phyloP scores from a whole-genome alignment of 768 basidiomycete genomes.

The Trichaptum fuscoviolaceum region DNA sequence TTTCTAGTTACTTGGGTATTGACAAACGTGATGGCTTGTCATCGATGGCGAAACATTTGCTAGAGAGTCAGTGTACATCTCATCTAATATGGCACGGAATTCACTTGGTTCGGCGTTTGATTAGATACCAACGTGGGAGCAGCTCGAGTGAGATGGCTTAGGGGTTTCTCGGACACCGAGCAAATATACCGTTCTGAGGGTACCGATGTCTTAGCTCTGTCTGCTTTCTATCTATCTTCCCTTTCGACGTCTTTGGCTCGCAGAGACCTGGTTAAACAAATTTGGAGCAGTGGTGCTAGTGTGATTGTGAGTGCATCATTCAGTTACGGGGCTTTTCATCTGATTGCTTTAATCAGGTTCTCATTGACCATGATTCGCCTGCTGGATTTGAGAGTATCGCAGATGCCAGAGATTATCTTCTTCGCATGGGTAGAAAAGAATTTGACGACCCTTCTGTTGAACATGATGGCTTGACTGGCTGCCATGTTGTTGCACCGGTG shows the following conservation, averaged over 20 bases:
- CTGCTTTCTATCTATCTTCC: constrained; percentile 82
- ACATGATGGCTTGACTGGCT: constrained; percentile 42
- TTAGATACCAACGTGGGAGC: constrained; percentile 45
- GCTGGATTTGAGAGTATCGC: constrained; percentile 73
- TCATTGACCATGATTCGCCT: constrained; percentile 80
- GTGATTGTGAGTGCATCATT: constrained; percentile 50
- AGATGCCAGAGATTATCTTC: constrained; percentile 71
- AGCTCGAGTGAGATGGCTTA: constrained; percentile 49
- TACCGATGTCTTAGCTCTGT: constrained; percentile 60
- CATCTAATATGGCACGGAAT: constrained; percentile 11
- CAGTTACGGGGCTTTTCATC: constrained; percentile 7
- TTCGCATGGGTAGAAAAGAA: constrained; percentile 59
- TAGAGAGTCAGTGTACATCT: constrained; percentile 39
- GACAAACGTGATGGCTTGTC: constrained; percentile 73
- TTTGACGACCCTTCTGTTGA: constrained; percentile 38
- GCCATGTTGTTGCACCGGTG: constrained; percentile 88
- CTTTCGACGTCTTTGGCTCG: constrained; percentile 55
- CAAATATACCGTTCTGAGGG: constrained; percentile 37
- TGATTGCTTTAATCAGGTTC: constrained; percentile 41
- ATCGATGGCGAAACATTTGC: constrained; percentile 58
- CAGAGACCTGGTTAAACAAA: constrained; percentile 66
- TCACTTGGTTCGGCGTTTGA: constrained; percentile 9
- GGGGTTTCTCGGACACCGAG: constrained; percentile 47
- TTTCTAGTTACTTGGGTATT: constrained; percentile 65
- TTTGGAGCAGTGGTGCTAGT: constrained; percentile 91